Conservation (phyloP, 1,139 yeast genomes). For the Debaryomycetaceae sp. region DNA sequence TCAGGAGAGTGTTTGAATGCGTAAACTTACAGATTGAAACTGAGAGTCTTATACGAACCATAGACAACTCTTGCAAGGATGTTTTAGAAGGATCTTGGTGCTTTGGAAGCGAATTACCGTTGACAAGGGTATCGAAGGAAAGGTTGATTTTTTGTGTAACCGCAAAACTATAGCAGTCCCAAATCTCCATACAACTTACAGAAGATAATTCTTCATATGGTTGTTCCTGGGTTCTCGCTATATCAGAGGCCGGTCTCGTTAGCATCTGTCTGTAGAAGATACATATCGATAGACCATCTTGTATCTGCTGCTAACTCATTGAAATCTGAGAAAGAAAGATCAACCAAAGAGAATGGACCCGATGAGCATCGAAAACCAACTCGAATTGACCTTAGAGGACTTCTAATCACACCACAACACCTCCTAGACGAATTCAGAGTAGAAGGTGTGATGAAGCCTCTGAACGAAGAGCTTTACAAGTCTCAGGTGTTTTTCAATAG, state of each 20-base stretch:
- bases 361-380: background rate
- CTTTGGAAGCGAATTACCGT: background rate
- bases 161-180: too few species aligned
- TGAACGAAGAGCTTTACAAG: conserved; percentile 9
- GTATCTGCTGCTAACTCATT: background rate
- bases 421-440: conserved; percentile 22
- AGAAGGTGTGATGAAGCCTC: conserved; percentile 12
- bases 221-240: too few species aligned
- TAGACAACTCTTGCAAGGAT: conserved; percentile 1
- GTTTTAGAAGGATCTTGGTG: background rate
- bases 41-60: conserved; percentile 20
- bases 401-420: conserved; percentile 22
- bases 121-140: background rate
- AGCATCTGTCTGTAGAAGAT: background rate
- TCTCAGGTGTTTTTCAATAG: conserved; percentile 40
- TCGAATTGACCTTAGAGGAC: conserved; percentile 5
- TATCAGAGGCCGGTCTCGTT: too few species aligned
- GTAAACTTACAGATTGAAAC: conserved; percentile 24
- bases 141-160: background rate
- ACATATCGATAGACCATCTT: background rate
- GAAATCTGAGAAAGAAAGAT: background rate
- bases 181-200: too few species aligned
- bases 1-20: background rate
- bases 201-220: too few species aligned
- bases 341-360: background rate